These are phyloP conservation scores for Amanita muscaria DNA, from an alignment of 768 basidiomycete genomes.

Conservation along the genomic window DNA sequence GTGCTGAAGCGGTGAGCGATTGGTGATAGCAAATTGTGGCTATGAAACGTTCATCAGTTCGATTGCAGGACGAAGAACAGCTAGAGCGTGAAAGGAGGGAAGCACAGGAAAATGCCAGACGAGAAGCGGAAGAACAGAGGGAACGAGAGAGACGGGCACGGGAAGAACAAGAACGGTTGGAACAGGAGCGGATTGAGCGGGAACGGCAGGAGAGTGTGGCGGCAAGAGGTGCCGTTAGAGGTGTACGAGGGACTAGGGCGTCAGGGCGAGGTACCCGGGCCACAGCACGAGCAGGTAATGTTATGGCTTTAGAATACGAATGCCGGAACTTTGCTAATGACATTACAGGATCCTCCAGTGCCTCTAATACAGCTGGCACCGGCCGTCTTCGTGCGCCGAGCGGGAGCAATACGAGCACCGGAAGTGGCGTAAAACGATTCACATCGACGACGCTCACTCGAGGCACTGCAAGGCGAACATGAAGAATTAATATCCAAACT, in stretches of 20 bases:
- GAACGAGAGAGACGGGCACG: constrained; percentile 39
- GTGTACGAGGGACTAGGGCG: constrained; percentile 64
- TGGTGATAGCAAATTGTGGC: background rate
- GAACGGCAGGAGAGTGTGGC: constrained; percentile 39
- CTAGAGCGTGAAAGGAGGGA: constrained; percentile 42
- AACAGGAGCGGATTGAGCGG: constrained; percentile 34
- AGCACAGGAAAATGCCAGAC: constrained; percentile 30
- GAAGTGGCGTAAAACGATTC: background rate
- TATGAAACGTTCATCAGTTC: constrained; percentile 6
- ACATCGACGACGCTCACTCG: background rate
- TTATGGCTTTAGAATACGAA: too few species aligned
- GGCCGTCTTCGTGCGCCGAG: constrained; percentile 4
- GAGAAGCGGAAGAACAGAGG: constrained; percentile 36
- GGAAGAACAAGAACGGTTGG: constrained; percentile 38
- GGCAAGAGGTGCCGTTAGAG: constrained; percentile 51
- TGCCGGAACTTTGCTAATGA: too few species aligned
- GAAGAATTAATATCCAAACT: background rate
- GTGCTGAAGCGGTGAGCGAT: constrained; percentile 55
- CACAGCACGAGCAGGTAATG: constrained; percentile 28
- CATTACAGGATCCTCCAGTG: background rate
- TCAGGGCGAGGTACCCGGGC: constrained; percentile 46
- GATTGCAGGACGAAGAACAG: constrained; percentile 47
- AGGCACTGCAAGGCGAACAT: constrained; percentile 1
- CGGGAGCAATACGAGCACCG: background rate
- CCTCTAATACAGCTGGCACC: background rate